A percentile compares a stretch with the other conserved stretches of the same genome.
phyloP scores from a whole-genome alignment of 257 asterid species.

The Asclepias syriaca region DNA sequence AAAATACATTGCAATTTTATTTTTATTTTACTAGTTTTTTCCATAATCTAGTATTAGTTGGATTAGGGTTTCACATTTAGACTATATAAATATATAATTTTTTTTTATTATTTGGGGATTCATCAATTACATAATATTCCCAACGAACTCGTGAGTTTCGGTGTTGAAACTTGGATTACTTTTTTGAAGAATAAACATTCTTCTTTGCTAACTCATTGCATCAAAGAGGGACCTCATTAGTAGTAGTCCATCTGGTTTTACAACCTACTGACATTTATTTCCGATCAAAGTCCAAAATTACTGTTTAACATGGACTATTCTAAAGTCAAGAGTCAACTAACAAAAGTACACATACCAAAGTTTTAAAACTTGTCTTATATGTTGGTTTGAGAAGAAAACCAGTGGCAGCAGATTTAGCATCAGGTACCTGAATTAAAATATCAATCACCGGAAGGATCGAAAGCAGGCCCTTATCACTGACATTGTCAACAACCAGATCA shows the following conservation, averaged over 20 bases:
- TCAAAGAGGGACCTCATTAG: not conserved
- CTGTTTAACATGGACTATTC: not conserved
- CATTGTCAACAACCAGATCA: constrained; percentile 83
- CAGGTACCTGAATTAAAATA: constrained; percentile 80
- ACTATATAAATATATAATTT: too few relatives aligned
- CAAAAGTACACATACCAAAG: not conserved
- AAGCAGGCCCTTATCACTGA: constrained; percentile 78
- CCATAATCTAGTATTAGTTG: too few relatives aligned
- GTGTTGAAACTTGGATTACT: too few relatives aligned
- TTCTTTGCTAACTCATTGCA: too few relatives aligned
- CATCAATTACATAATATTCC: too few relatives aligned
- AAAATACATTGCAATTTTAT: too few relatives aligned
- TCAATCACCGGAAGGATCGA: constrained; percentile 85
- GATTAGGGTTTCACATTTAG: too few relatives aligned
- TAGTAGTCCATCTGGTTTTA: not conserved
- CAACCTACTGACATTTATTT: not conserved
- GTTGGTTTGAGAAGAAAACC: not conserved
- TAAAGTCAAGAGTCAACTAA: constrained; percentile 1
- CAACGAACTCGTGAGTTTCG: too few relatives aligned
- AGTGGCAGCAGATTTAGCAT: constrained; percentile 1
- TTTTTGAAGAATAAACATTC: too few relatives aligned
- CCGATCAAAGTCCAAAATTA: not conserved
- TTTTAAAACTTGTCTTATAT: not conserved
- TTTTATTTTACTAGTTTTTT: too few relatives aligned
- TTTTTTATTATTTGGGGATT: too few relatives aligned